Conservation (phyloP, 164 flowering plant species). For the Stephania cephalantha region DNA sequence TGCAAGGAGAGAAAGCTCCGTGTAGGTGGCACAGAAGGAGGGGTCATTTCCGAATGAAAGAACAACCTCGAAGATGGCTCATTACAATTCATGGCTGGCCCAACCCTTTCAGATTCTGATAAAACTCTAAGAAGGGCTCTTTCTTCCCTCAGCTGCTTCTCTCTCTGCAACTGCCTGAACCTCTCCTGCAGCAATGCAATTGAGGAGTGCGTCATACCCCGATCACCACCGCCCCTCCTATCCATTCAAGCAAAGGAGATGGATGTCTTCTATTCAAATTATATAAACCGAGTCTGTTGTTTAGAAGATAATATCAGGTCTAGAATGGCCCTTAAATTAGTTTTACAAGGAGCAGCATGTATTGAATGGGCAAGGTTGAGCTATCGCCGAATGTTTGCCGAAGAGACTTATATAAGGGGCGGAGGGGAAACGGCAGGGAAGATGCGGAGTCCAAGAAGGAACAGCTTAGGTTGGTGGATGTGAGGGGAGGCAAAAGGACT, state of each 20-base stretch:
- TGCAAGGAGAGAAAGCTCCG: constrained; percentile 15
- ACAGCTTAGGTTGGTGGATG: constrained; percentile 21
- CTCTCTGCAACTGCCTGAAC: constrained; percentile 36
- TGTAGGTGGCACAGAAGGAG: constrained; percentile 14
- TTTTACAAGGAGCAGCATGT: constrained; percentile 18
- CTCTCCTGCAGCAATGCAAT: constrained; percentile 46
- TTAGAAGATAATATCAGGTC: background rate
- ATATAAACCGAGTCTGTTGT: background rate
- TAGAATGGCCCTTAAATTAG: constrained; percentile 1
- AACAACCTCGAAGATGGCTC: constrained; percentile 20
- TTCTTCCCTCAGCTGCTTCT: constrained; percentile 49
- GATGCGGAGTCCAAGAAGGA: constrained; percentile 46
- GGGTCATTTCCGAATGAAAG: constrained; percentile 25
- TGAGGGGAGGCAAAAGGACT: constrained; percentile 27
- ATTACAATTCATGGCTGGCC: constrained; percentile 11
- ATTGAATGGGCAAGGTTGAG: constrained; percentile 15
- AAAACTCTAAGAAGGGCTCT: constrained; percentile 36
- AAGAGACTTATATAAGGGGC: constrained; percentile 15
- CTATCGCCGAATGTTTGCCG: constrained; percentile 18
- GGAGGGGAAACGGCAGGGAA: constrained; percentile 26
- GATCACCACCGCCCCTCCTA: constrained; percentile 23
- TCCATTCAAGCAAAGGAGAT: constrained; percentile 21
- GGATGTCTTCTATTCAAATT: constrained; percentile 2
- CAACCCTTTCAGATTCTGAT: constrained; percentile 26
- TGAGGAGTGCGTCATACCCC: constrained; percentile 25